Conservation (phyloP, 305 asterid species). For the Caryopteris hybrid region DNA sequence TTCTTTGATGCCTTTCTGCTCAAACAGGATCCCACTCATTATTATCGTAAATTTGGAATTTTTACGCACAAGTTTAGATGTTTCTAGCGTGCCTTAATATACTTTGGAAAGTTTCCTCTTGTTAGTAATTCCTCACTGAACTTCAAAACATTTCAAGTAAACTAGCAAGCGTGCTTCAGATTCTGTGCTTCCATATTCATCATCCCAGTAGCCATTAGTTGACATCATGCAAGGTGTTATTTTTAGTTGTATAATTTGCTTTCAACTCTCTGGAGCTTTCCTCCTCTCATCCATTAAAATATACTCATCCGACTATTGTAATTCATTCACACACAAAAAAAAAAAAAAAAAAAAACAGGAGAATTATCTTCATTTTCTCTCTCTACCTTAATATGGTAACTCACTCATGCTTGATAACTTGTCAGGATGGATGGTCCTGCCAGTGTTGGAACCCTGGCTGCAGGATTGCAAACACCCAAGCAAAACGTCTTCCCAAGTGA, state of each 20-base stretch:
- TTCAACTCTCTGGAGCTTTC: no score
- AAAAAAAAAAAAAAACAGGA: not conserved
- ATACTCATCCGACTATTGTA: not conserved
- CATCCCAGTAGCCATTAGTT: no score
- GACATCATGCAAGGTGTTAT: no score
- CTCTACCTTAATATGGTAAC: not conserved
- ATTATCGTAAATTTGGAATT: not conserved
- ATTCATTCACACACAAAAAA: not conserved
- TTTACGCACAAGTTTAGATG: not conserved
- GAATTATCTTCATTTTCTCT: not conserved
- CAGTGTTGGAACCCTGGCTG: conserved; percentile 31
- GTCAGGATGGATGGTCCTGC: conserved; percentile 42
- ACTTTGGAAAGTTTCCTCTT: not conserved
- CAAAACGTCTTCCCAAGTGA: conserved; percentile 36
- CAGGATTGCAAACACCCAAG: conserved; percentile 38
- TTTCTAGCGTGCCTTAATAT: conserved; percentile 13
- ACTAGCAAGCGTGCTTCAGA: no score
- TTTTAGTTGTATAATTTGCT: no score
- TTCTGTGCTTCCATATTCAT: no score
- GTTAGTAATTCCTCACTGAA: conserved; percentile 15
- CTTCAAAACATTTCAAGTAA: not conserved
- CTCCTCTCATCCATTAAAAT: not conserved
- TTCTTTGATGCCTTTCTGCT: conserved; percentile 3
- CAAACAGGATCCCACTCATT: conserved; percentile 6
- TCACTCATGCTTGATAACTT: conserved; percentile 16